Evolutionary conservation across 176 grass and related monocot species (phyloP).

Genomic region (Oryza australiensis): DNA sequence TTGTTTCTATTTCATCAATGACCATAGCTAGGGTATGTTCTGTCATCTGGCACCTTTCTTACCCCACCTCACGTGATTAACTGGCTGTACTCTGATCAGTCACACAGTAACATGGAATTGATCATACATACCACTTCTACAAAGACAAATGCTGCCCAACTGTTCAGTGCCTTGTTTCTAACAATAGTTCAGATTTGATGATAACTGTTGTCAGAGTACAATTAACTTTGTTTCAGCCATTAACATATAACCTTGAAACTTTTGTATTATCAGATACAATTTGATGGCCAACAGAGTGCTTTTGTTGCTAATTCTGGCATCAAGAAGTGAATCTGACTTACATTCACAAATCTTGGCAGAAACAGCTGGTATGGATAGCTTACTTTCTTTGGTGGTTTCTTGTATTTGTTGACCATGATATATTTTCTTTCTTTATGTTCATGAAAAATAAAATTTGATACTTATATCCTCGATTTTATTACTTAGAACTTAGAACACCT

Average conservation of each 20-base stretch:
- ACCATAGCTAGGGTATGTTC: no score
- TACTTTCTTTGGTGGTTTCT: constrained; percentile 7
- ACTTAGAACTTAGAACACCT: constrained; percentile 4
- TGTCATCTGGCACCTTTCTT: no score
- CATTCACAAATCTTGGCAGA: constrained; percentile 74
- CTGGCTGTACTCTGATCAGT: no score
- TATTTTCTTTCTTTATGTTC: constrained; percentile 22
- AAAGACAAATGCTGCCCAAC: not conserved
- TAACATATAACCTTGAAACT: not conserved
- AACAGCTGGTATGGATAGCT: constrained; percentile 65
- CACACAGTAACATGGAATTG: no score
- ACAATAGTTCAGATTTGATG: constrained; percentile 24
- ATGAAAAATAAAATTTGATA: not conserved
- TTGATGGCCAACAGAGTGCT: constrained; percentile 98
- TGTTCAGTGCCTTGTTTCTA: constrained; percentile 1
- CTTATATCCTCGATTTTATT: constrained; percentile 17
- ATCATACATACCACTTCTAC: not conserved
- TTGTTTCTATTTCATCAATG: no score
- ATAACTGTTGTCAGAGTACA: constrained; percentile 1
- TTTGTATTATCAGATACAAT: constrained; percentile 79
- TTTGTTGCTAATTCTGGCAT: constrained; percentile 82
- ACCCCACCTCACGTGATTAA: no score
- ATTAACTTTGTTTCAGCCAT: constrained; percentile 11
- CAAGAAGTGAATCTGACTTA: constrained; percentile 71
- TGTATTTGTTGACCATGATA: not conserved